Evolutionary conservation across 2,329 filamentous ascomycete genomes (phyloP), one percentile per base, ranked within the genome.

Genomic region (Apiospora pterosperma): DNA sequence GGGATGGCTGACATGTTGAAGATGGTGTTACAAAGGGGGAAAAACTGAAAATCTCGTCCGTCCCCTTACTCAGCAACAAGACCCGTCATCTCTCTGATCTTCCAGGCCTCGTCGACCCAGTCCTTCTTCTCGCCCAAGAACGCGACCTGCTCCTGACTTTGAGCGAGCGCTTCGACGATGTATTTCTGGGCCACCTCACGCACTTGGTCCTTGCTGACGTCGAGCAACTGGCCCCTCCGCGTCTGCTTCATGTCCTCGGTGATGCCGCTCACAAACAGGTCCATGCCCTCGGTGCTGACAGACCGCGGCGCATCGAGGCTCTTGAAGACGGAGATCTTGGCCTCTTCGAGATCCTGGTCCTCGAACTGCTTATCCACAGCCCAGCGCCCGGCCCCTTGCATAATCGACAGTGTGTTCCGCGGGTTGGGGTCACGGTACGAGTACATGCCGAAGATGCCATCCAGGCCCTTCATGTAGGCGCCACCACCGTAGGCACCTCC

Each of bases 361-460:
- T 88, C 89, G 93, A 93, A 98, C 64, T 88, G 77, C 72, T 90
- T 91, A 69, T 97, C 90, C 12, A 88, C 84, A 0, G 94, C 96
- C 88, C 93, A 97, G 28, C 85, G 81, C 1, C 95, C 96, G 1
- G 93, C 92, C 64, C 90, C 90, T 36, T 85, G 83, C 88, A 97
- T 97, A 66, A 97, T 92, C 64, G 86, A 87, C 69, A 98, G 81
- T 0, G 93, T 95, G 77, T 97, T 97, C 67, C 90, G 84, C 0
- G 96, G 95, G 75, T 98, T 97, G 3, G 96, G 96, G 75, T 99
- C 96, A 62, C 96, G 92, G 83, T 99, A 99, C 55, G 92, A 95
- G 80, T 97, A 97, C 80, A 97, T 96, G 19, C 93, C 93, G 71
- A 99, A 98, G 1, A 97, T 77, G 28, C 94, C 95, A 69, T 92